These are phyloP conservation scores for Citrus cavaleriei DNA, from an alignment of 345 rosid species.

Conservation along the genomic window DNA sequence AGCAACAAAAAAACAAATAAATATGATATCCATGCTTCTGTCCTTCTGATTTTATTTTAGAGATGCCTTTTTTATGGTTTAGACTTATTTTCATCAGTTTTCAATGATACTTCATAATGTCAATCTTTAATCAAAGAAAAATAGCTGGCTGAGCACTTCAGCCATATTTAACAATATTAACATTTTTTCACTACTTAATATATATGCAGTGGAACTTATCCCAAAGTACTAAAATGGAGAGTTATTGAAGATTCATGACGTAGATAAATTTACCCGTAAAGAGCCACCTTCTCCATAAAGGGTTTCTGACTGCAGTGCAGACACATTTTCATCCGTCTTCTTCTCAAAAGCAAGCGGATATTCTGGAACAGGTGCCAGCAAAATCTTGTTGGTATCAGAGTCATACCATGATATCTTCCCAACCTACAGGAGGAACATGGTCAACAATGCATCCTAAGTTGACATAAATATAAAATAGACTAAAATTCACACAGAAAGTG, in stretches of 20 bases:
- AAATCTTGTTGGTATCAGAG: conserved; percentile 48
- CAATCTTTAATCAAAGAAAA: not conserved
- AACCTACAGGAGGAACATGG: conserved; percentile 44
- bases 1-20: not conserved
- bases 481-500: conserved; percentile 5
- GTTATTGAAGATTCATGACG: not conserved
- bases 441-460: conserved; percentile 1
- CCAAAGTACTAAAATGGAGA: not conserved
- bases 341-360: conserved; percentile 49
- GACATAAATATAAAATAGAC: conserved; percentile 4
- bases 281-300: conserved; percentile 76
- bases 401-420: conserved; percentile 69
- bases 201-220: not conserved
- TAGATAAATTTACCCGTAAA: conserved; percentile 24
- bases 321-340: conserved; percentile 38
- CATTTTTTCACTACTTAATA: not conserved
- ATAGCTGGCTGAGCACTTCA: not conserved
- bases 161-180: not conserved
- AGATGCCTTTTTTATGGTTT: not conserved
- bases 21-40: not conserved
- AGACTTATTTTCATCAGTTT: not conserved
- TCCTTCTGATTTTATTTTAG: not conserved
- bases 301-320: conserved; percentile 35
- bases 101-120: not conserved
- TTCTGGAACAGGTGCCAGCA: conserved; percentile 54